Base-by-base conservation (phyloP, 345 rosid genomes). In the Eucalyptus erythrocorys region DNA sequence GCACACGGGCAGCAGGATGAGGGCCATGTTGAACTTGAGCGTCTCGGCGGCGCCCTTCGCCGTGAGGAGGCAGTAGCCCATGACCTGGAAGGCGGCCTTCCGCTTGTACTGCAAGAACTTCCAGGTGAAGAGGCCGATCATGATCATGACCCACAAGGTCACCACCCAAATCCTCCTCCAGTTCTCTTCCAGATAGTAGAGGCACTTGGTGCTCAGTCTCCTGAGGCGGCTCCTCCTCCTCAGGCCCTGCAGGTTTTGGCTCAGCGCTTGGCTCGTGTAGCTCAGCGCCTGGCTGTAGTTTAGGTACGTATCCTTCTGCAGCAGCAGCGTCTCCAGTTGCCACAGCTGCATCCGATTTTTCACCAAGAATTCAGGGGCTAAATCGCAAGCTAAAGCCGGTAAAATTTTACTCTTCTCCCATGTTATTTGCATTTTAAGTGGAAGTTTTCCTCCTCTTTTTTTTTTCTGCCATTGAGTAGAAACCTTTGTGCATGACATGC, bases 1-100 rank as follows among this genome's bases (percentile, higher is more conserved):
- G 88, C 99, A 98, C 37, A 98, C 99, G 1, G 99, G 99, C 90
- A 98, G 92, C 82, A 98, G 98, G 88, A 98, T 92, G 9, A 98
- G 97, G 87, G 99, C 99, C 99, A 98, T 98, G 92, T 98, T 98
- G 92, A 98, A 90, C 90, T 98, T 97, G 86, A 98, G 94, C 11
- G 97, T 97, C 92, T 98, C 99, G 6, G 98, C 99, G 19, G 99
- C 99, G 30, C 99, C 99, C 89, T 98, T 98, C 3, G 99, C 99
- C 51, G 99, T 95, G 57, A 94, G 95, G 64, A 98, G 95, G 59
- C 99, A 98, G 85, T 98, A 97, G 89, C 99, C 97, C 99, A 98
- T 97, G 81, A 98, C 94, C 14, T 89, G 34, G 89, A 91, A 98
- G 17, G 99, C 96, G 80, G 81, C 86, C 88, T 94, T 98, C 85